These are phyloP conservation scores for Solanum peruvianum DNA, from an alignment of 257 asterid species.

Conservation along the genomic window DNA sequence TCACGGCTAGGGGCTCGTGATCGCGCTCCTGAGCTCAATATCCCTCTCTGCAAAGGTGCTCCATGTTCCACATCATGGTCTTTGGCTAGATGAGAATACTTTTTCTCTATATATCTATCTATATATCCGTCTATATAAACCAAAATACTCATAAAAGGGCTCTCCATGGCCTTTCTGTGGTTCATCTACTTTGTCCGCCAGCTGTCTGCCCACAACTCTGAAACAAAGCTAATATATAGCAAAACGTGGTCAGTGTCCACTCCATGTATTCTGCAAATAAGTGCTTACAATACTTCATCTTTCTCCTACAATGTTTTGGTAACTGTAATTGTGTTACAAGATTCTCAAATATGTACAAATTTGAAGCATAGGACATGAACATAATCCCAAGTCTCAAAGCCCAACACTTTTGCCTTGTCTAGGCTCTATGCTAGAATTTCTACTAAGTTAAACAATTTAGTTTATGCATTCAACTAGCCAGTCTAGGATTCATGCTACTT, in stretches of 20 bases:
- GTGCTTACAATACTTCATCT: background rate
- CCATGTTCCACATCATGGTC: background rate
- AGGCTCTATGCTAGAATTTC: no score
- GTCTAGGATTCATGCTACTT: no score
- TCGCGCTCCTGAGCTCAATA: background rate
- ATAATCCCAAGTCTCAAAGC: no score
- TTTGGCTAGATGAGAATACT: background rate
- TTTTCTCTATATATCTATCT: background rate
- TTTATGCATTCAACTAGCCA: no score
- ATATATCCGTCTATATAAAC: background rate
- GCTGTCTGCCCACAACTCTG: background rate
- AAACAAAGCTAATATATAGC: background rate
- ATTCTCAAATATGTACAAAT: no score
- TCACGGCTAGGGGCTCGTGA: background rate
- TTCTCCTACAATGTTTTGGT: background rate
- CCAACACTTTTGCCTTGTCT: no score
- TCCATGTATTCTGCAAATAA: background rate
- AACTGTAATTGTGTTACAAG: no score
- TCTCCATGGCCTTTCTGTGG: background rate
- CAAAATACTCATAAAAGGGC: background rate
- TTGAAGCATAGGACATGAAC: no score
- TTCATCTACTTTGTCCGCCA: background rate
- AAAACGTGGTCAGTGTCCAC: background rate
- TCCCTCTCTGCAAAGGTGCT: background rate
- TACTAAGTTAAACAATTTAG: no score